Evolutionary conservation across 768 basidiomycete genomes (phyloP).

Genomic region (Pisolithus marmoratus): DNA sequence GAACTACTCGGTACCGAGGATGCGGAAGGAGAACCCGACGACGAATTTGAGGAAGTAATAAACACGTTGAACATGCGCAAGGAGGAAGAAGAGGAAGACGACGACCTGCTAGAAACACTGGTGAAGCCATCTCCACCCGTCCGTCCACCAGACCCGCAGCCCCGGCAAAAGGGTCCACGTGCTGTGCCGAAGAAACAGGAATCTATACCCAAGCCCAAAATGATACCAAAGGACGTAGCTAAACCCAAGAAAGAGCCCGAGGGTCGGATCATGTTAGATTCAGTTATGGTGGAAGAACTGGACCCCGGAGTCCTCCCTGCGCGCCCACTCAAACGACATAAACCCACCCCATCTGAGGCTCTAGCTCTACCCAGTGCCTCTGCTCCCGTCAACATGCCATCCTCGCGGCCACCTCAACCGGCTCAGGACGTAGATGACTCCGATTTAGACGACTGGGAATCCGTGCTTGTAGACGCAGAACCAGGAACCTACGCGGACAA

Average conservation of each 20-base stretch:
- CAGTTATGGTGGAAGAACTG: constrained; percentile 39
- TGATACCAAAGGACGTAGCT: constrained; percentile 17
- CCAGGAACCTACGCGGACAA: constrained; percentile 18
- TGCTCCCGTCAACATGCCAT: constrained; percentile 25
- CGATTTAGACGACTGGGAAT: constrained; percentile 51
- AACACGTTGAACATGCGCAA: constrained; percentile 20
- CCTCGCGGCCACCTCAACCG: constrained; percentile 19
- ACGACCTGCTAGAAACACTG: constrained; percentile 23
- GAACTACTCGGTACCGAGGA: constrained; percentile 27
- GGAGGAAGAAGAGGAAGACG: constrained; percentile 34
- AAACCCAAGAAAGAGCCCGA: constrained; percentile 20
- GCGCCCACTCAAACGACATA: constrained; percentile 31
- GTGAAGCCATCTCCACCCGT: constrained; percentile 13
- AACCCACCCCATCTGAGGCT: constrained; percentile 15
- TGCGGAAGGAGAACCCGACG: constrained; percentile 37
- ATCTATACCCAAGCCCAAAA: constrained; percentile 20
- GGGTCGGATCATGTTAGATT: constrained; percentile 16
- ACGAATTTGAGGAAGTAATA: constrained; percentile 40
- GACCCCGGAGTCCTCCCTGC: constrained; percentile 42
- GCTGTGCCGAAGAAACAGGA: constrained; percentile 19
- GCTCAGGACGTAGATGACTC: constrained; percentile 28
- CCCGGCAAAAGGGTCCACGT: constrained; percentile 30
- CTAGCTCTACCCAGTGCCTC: constrained; percentile 37
- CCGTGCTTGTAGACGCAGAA: constrained; percentile 26
- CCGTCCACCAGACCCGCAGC: constrained; percentile 20